These are phyloP conservation scores for Forsythia viridissima DNA, from an alignment of 257 asterid species.

Conservation along the genomic window DNA sequence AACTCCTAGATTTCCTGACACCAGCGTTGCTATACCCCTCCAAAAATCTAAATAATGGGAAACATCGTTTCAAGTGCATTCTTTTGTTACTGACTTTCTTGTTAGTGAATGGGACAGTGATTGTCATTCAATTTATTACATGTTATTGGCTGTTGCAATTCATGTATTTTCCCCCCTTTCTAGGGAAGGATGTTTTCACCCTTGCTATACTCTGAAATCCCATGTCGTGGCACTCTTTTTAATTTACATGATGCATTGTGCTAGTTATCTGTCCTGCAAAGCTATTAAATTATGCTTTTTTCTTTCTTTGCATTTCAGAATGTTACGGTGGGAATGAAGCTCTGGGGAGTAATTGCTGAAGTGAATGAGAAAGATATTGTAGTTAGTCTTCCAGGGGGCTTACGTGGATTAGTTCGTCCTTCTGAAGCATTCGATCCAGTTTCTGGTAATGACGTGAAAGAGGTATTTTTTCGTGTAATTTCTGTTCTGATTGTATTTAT, in stretches of 20 bases:
- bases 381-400: constrained; percentile 93
- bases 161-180: neutral
- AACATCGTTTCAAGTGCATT: neutral
- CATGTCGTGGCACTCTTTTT: neutral
- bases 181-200: neutral
- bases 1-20: neutral
- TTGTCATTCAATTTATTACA: neutral
- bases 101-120: neutral
- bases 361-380: constrained; percentile 88
- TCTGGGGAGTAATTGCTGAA: constrained; percentile 95
- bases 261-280: neutral
- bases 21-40: neutral
- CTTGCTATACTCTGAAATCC: neutral
- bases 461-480: constrained; percentile 36
- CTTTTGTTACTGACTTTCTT: neutral
- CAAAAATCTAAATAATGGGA: neutral
- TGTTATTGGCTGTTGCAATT: neutral
- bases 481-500: neutral
- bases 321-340: constrained; percentile 87
- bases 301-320: constrained; percentile 54
- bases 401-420: constrained; percentile 91
- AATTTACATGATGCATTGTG: neutral
- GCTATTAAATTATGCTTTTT: neutral
- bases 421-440: constrained; percentile 76
- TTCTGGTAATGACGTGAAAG: constrained; percentile 34